Evolutionary conservation across 768 basidiomycete genomes (phyloP).

Genomic region (Clathrus columnatus): DNA sequence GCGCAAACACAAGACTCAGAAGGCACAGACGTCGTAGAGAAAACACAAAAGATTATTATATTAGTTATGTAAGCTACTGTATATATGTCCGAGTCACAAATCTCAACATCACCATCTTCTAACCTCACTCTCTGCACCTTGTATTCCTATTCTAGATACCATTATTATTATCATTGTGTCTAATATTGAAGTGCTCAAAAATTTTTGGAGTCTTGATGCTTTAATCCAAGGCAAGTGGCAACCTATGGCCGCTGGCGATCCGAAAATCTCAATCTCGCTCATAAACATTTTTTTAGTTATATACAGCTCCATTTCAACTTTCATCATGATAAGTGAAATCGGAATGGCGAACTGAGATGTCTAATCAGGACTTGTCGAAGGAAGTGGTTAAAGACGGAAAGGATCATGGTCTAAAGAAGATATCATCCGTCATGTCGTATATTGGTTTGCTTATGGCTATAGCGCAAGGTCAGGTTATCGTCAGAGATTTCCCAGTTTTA

Average conservation of each 20-base stretch:
- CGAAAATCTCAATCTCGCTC: neutral
- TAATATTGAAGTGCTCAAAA: conserved; percentile 3
- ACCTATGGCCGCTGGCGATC: neutral
- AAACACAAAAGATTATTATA: too few relatives aligned
- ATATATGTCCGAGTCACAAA: too few relatives aligned
- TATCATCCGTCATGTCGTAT: conserved; percentile 40
- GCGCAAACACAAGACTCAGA: too few relatives aligned
- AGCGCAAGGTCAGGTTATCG: too few relatives aligned
- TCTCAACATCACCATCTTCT: too few relatives aligned
- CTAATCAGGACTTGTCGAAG: conserved; percentile 49
- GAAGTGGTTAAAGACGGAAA: conserved; percentile 65
- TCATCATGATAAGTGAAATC: conserved; percentile 56
- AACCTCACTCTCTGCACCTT: too few relatives aligned
- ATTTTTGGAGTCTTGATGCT: conserved; percentile 4
- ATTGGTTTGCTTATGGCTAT: conserved; percentile 21
- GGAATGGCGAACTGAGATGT: conserved; percentile 49
- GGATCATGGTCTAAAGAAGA: conserved; percentile 59
- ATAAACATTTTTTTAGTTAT: conserved; percentile 40
- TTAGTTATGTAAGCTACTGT: too few relatives aligned
- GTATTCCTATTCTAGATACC: too few relatives aligned
- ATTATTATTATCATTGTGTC: too few relatives aligned
- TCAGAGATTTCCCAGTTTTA: too few relatives aligned
- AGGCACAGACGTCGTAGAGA: too few relatives aligned
- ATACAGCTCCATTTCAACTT: conserved; percentile 58
- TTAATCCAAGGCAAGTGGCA: conserved; percentile 5